These are phyloP conservation scores for Mucor indicus DNA, from an alignment of 371 early-diverging fungal species.

Conservation along the genomic window DNA sequence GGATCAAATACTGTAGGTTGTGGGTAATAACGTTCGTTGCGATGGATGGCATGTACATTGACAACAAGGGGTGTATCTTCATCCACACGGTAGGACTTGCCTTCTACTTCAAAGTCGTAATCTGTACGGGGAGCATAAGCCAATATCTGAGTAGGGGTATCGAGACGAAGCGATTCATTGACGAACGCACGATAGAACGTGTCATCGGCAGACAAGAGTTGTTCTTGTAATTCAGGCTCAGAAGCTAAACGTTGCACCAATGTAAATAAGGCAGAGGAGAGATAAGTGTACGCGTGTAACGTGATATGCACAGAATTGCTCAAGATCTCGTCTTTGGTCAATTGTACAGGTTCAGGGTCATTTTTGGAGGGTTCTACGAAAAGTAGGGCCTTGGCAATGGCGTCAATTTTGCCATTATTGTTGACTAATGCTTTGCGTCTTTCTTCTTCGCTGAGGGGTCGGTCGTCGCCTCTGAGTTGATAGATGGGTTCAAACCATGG, in stretches of 20 bases:
- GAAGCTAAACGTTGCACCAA: conserved; percentile 37
- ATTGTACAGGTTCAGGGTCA: conserved; percentile 33
- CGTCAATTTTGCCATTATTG: background rate
- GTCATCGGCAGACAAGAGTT: conserved; percentile 4
- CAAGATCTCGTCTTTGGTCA: conserved; percentile 32
- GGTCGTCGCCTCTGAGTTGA: background rate
- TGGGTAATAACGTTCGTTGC: conserved; percentile 13
- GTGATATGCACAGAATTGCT: conserved; percentile 35
- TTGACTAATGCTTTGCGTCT: background rate
- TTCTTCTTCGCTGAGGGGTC: background rate
- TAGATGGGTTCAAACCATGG: conserved; percentile 9
- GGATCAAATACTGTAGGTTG: conserved; percentile 24
- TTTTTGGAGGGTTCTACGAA: conserved; percentile 31
- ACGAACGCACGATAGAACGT: conserved; percentile 25
- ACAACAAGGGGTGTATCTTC: conserved; percentile 20
- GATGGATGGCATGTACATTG: conserved; percentile 39
- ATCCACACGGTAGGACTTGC: conserved; percentile 34
- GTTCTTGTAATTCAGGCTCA: conserved; percentile 25
- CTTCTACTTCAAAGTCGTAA: conserved; percentile 21
- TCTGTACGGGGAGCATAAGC: conserved; percentile 35
- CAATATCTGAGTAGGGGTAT: conserved; percentile 25
- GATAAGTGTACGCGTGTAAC: conserved; percentile 33
- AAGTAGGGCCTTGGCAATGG: conserved; percentile 15
- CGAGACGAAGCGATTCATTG: conserved; percentile 32
- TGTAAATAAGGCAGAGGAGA: conserved; percentile 33